Conservation (phyloP, 208 protist genomes). For the Leptomonas pyrrhocoris region DNA sequence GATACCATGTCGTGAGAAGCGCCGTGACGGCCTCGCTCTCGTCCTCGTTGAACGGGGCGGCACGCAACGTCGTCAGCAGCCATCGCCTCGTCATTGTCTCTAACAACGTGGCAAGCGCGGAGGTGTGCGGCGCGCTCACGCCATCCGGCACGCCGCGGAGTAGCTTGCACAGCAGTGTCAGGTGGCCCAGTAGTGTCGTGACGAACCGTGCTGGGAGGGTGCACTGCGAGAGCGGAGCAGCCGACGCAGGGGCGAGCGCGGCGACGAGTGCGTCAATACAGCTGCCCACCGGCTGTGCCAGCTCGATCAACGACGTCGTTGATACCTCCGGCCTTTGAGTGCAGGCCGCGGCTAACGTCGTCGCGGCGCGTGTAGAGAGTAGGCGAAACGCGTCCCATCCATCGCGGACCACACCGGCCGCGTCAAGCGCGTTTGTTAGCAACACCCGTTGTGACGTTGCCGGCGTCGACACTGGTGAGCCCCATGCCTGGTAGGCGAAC, state of each 20-base stretch:
- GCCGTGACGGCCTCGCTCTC: slow-evolving; percentile 41
- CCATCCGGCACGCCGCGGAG: slow-evolving; percentile 23
- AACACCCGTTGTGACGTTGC: neutral
- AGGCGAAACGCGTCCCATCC: slow-evolving; percentile 82
- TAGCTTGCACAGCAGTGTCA: slow-evolving; percentile 31
- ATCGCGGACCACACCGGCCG: slow-evolving; percentile 20
- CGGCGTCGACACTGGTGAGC: neutral
- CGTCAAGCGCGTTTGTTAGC: slow-evolving; percentile 5
- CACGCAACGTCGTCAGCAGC: slow-evolving; percentile 25
- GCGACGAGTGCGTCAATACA: slow-evolving; percentile 38
- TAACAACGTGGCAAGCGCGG: slow-evolving; percentile 15
- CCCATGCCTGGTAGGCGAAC: slow-evolving; percentile 54
- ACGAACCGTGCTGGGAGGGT: slow-evolving; percentile 24
- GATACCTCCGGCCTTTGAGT: slow-evolving; percentile 9
- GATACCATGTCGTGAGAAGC: slow-evolving; percentile 65
- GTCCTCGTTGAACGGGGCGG: slow-evolving; percentile 17
- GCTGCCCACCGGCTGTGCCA: slow-evolving; percentile 38
- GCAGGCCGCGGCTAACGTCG: slow-evolving; percentile 36
- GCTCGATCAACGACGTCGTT: slow-evolving; percentile 26
- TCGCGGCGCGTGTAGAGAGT: slow-evolving; percentile 74
- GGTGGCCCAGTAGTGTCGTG: slow-evolving; percentile 27
- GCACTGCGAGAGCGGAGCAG: slow-evolving; percentile 18
- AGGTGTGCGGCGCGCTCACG: slow-evolving; percentile 18
- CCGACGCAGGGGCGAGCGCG: slow-evolving; percentile 23
- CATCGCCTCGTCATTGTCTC: slow-evolving; percentile 25